Evolutionary conservation across 2,329 filamentous ascomycete genomes (phyloP).

Genomic region (Trichoderma semiorbis): DNA sequence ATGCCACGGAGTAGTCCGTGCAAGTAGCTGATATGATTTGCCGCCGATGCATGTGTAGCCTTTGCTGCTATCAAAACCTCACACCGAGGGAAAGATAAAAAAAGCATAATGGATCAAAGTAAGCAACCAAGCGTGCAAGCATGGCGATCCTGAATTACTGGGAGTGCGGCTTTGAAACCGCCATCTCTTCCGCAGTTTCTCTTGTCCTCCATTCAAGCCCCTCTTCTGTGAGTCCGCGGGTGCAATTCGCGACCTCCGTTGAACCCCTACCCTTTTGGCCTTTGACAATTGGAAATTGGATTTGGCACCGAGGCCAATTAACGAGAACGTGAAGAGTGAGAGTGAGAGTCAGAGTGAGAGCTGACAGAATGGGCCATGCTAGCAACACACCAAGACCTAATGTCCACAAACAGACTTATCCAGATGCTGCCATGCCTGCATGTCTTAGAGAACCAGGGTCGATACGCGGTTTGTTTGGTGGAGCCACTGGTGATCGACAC

Average conservation of each 20-base stretch:
- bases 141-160: background rate
- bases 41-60: background rate
- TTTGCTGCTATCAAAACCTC: background rate
- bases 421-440: constrained; percentile 5
- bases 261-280: background rate
- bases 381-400: constrained; percentile 1
- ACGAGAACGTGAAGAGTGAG: background rate
- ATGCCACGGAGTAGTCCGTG: background rate
- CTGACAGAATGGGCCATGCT: background rate
- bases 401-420: background rate
- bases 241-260: background rate
- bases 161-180: background rate
- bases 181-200: background rate
- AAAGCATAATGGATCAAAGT: background rate
- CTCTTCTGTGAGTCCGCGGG: background rate
- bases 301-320: background rate
- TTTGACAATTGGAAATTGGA: background rate
- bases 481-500: constrained; percentile 16
- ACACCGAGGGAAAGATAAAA: background rate
- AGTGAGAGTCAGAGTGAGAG: background rate
- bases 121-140: background rate
- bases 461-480: constrained; percentile 16
- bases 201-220: background rate
- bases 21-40: background rate
- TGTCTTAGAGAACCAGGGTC: constrained; percentile 2